Conservation (phyloP, 2,329 filamentous ascomycete species). For the Trichoderma gracile region DNA sequence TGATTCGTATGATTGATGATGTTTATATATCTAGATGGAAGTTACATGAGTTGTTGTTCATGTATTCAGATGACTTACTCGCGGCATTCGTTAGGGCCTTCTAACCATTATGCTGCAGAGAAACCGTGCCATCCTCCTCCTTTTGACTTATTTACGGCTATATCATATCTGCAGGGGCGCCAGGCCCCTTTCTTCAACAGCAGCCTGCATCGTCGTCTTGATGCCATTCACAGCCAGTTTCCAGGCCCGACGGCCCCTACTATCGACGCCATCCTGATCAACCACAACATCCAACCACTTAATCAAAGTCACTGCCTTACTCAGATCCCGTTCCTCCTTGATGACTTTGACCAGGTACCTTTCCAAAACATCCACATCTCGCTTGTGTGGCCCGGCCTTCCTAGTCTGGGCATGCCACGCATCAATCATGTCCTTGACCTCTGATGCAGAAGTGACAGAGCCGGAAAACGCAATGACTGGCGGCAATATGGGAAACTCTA, state of each 20-base stretch:
- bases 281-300: slow-evolving; percentile 66
- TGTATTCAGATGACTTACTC: not conserved
- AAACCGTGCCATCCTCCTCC: too few relatives aligned
- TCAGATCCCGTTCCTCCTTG: slow-evolving; percentile 72
- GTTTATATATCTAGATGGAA: not conserved
- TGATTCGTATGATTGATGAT: not conserved
- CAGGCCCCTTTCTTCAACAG: slow-evolving; percentile 58
- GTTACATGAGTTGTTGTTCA: too few relatives aligned
- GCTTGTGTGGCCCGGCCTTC: slow-evolving; percentile 72
- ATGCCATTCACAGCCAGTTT: slow-evolving; percentile 45
- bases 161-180: slow-evolving; percentile 48
- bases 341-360: slow-evolving; percentile 74
- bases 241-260: slow-evolving; percentile 50
- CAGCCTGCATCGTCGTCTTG: slow-evolving; percentile 55
- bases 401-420: slow-evolving; percentile 75
- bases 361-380: slow-evolving; percentile 74
- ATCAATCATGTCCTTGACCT: slow-evolving; percentile 72
- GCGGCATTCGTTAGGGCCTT: not conserved
- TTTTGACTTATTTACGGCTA: not conserved
- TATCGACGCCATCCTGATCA: slow-evolving; percentile 46
- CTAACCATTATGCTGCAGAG: not conserved
- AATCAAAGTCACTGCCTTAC: slow-evolving; percentile 69
- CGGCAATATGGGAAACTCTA: slow-evolving; percentile 51
- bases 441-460: slow-evolving; percentile 47
- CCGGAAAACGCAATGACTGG: slow-evolving; percentile 50